Conservation (phyloP, 106 monocot genomes). For the Dioscorea zingiberensis region DNA sequence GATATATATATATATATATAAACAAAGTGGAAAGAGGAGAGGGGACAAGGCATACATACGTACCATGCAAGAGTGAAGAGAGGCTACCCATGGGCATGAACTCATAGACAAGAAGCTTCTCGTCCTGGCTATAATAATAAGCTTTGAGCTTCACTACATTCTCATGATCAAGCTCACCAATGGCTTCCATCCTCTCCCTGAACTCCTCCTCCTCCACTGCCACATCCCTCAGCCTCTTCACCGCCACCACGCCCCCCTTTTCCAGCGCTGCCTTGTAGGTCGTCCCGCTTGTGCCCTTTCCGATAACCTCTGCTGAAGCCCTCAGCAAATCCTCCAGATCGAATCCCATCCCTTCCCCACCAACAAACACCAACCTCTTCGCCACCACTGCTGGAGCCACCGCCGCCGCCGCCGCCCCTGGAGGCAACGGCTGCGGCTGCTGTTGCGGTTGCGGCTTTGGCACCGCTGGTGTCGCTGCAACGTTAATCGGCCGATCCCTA, state of each 20-base stretch:
- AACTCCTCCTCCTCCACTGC: slow-evolving; percentile 54
- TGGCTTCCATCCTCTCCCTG: slow-evolving; percentile 43
- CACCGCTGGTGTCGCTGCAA: not conserved
- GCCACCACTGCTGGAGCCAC: not conserved
- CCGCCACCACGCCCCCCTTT: slow-evolving; percentile 52
- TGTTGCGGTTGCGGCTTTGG: too few species aligned
- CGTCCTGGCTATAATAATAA: slow-evolving; percentile 71
- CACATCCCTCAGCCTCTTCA: slow-evolving; percentile 83
- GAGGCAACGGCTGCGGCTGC: not conserved
- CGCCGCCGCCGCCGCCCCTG: not conserved
- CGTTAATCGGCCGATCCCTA: not conserved
- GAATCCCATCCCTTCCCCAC: slow-evolving; percentile 14
- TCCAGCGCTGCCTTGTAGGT: slow-evolving; percentile 80
- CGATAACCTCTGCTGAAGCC: slow-evolving; percentile 78
- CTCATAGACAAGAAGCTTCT: slow-evolving; percentile 87
- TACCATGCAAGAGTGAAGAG: slow-evolving; percentile 76
- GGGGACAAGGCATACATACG: not conserved
- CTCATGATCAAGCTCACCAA: slow-evolving; percentile 52
- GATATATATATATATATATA: too few species aligned
- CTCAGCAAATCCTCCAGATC: slow-evolving; percentile 48
- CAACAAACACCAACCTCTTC: slow-evolving; percentile 63
- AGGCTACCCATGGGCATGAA: slow-evolving; percentile 83
- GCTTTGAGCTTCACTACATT: slow-evolving; percentile 59
- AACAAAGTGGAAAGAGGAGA: not conserved
- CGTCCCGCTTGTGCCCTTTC: slow-evolving; percentile 86